phyloP scores from a whole-genome alignment of 2,329 filamentous ascomycete genomes.

The Coleophoma eucalyptorum region DNA sequence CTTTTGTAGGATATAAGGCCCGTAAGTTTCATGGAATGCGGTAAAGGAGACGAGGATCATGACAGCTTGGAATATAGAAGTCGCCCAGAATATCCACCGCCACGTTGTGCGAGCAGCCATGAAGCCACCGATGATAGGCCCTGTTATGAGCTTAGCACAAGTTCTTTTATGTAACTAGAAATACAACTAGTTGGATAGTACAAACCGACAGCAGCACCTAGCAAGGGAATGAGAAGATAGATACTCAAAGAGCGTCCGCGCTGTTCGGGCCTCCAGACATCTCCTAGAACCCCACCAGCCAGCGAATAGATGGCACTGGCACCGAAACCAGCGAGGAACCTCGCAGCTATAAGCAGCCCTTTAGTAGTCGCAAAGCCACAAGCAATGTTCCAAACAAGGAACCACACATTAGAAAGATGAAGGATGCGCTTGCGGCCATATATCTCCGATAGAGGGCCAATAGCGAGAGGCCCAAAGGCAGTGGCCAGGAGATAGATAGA shows the following conservation, averaged over 20 bases:
- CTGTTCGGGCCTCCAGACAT: constrained; percentile 56
- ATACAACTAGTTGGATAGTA: not conserved
- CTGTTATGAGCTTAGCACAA: constrained; percentile 12
- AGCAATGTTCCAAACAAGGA: constrained; percentile 49
- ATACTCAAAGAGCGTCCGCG: constrained; percentile 56
- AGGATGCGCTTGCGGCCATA: constrained; percentile 58
- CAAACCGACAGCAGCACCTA: constrained; percentile 47
- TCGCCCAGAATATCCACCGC: constrained; percentile 10
- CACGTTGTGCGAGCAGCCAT: constrained; percentile 30
- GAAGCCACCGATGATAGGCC: constrained; percentile 29
- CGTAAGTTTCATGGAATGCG: constrained; percentile 55
- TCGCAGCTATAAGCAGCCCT: constrained; percentile 50
- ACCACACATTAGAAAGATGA: constrained; percentile 50
- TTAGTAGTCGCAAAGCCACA: constrained; percentile 48
- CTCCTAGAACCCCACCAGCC: constrained; percentile 43
- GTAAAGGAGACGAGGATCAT: constrained; percentile 44
- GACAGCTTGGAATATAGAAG: constrained; percentile 44
- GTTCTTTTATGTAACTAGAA: not conserved
- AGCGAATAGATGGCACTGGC: constrained; percentile 51
- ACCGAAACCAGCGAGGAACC: constrained; percentile 54
- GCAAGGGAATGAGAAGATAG: constrained; percentile 56
- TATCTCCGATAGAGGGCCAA: constrained; percentile 61
- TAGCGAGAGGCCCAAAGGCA: constrained; percentile 45
- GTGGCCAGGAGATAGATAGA: constrained; percentile 47
- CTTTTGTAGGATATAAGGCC: constrained; percentile 48